A percentile compares a stretch with the other conserved stretches of the same genome.
Evolutionary conservation across 768 basidiomycete species (phyloP).

Genomic region (Termitomyces sp.): DNA sequence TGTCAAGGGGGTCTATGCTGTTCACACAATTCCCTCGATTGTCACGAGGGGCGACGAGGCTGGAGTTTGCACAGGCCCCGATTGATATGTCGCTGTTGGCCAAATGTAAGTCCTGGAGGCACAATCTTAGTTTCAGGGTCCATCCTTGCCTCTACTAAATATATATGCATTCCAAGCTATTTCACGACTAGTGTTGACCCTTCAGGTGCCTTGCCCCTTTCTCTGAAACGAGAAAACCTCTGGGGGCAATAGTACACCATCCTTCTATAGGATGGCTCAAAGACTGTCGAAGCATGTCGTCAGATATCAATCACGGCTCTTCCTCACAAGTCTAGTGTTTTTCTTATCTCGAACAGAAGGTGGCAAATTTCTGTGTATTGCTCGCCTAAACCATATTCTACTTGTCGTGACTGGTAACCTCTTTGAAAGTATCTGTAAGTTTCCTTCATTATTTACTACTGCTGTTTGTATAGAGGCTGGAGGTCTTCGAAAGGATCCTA

Average conservation of each 20-base stretch:
- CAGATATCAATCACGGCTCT: not conserved
- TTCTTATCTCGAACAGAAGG: not conserved
- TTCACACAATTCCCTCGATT: not conserved
- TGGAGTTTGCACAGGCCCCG: too few relatives aligned
- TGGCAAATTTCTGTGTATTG: not conserved
- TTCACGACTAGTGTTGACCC: not conserved
- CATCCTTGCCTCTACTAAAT: too few relatives aligned
- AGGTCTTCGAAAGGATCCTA: too few relatives aligned
- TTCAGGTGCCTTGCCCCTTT: not conserved
- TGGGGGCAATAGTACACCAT: not conserved
- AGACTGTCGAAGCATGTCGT: not conserved
- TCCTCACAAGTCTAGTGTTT: not conserved
- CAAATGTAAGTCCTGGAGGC: too few relatives aligned
- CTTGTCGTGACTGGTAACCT: not conserved
- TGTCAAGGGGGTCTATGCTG: not conserved
- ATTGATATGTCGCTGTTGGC: too few relatives aligned
- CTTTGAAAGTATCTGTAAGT: too few relatives aligned
- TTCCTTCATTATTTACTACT: too few relatives aligned
- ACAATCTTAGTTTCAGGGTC: too few relatives aligned
- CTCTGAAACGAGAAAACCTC: not conserved
- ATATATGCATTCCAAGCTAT: too few relatives aligned
- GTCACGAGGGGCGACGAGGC: not conserved
- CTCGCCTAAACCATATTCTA: not conserved
- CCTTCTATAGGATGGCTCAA: not conserved
- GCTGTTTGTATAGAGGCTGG: too few relatives aligned